Percentiles rank a stretch among this genome's conserved stretches.
Conservation (phyloP, 1,139 yeast species). For the Geotrichum candidum region DNA sequence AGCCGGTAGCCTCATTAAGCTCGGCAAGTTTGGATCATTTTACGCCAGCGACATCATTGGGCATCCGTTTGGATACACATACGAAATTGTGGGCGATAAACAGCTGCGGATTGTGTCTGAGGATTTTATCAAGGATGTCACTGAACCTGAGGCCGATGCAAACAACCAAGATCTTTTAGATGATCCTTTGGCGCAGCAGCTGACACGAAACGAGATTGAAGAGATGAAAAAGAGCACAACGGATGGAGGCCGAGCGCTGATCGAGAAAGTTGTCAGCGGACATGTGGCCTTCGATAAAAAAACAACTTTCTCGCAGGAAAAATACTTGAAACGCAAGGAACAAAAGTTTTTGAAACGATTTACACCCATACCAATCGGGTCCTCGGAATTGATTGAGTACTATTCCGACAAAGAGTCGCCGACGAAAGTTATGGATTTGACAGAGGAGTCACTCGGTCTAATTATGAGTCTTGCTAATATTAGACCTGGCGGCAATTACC, state of each 20-base stretch:
- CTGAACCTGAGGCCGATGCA: slow-evolving; percentile 28
- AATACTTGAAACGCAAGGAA: slow-evolving; percentile 84
- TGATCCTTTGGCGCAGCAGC: slow-evolving; percentile 70
- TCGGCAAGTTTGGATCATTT: slow-evolving; percentile 92
- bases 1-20: slow-evolving; percentile 54
- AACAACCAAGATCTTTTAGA: slow-evolving; percentile 69
- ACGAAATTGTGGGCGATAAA: slow-evolving; percentile 57
- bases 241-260: slow-evolving; percentile 63
- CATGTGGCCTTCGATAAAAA: slow-evolving; percentile 86
- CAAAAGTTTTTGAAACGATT: slow-evolving; percentile 84
- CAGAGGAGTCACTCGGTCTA: slow-evolving; percentile 76
- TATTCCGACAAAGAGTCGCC: slow-evolving; percentile 60
- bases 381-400: slow-evolving; percentile 67
- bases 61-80: slow-evolving; percentile 79
- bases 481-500: slow-evolving; percentile 81
- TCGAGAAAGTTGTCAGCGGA: slow-evolving; percentile 71
- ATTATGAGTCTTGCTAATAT: slow-evolving; percentile 73
- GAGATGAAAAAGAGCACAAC: slow-evolving; percentile 48
- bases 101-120: slow-evolving; percentile 24
- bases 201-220: slow-evolving; percentile 73
- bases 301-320: slow-evolving; percentile 84
- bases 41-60: slow-evolving; percentile 70
- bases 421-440: slow-evolving; percentile 38
- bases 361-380: slow-evolving; percentile 69
- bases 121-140: slow-evolving; percentile 25